Conservation (phyloP, 345 rosid genomes). For the Brassica carinata region DNA sequence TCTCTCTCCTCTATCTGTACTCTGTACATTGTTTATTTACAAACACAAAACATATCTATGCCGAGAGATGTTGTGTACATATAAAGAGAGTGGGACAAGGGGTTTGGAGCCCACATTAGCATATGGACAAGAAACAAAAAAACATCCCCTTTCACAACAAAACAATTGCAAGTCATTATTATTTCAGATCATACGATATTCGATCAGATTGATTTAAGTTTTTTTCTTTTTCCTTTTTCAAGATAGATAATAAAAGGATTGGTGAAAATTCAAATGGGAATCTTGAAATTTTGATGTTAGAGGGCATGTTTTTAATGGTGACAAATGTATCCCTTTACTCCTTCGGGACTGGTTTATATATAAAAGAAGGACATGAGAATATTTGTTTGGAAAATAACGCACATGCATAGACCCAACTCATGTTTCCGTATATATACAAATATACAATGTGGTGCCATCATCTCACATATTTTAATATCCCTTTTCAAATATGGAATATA, state of each 20-base stretch:
- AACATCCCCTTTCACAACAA: slow-evolving; percentile 44
- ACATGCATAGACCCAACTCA: slow-evolving; percentile 36
- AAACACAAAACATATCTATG: slow-evolving; percentile 29
- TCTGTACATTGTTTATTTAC: slow-evolving; percentile 40
- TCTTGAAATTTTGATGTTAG: slow-evolving; percentile 32
- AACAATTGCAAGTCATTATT: slow-evolving; percentile 40
- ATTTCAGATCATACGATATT: slow-evolving; percentile 38
- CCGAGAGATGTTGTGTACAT: slow-evolving; percentile 26
- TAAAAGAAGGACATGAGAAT: slow-evolving; percentile 25
- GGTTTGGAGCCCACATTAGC: slow-evolving; percentile 42
- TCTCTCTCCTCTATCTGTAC: slow-evolving; percentile 36
- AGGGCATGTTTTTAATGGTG: slow-evolving; percentile 25
- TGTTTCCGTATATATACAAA: slow-evolving; percentile 25
- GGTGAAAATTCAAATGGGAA: slow-evolving; percentile 25
- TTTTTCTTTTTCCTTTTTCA: neutral
- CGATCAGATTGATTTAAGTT: slow-evolving; percentile 13
- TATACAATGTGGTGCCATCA: slow-evolving; percentile 33
- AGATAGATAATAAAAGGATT: slow-evolving; percentile 5
- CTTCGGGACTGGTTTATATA: slow-evolving; percentile 18
- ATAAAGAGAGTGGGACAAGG: slow-evolving; percentile 41
- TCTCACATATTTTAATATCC: slow-evolving; percentile 2
- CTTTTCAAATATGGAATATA: neutral
- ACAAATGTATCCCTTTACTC: slow-evolving; percentile 26
- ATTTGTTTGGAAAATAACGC: slow-evolving; percentile 31
- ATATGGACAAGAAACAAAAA: slow-evolving; percentile 44